A percentile compares a stretch with the other conserved stretches of the same genome.
Conservation (phyloP, 495 filamentous ascomycete species). For the Talaromyces thailandensis region DNA sequence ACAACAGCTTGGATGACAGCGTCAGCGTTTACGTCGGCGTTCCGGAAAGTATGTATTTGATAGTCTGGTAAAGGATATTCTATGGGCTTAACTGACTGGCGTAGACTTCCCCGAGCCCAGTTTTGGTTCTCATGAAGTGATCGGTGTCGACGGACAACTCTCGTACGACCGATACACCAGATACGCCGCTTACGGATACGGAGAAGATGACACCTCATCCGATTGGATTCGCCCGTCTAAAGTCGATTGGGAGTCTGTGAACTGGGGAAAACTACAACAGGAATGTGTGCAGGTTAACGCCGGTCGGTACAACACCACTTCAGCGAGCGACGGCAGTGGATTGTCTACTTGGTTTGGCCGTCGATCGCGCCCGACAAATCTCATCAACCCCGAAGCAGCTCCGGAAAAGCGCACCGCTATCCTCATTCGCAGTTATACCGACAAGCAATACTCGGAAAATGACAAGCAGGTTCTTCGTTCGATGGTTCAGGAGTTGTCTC, state of each 20-base stretch:
- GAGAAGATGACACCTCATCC: constrained; percentile 18
- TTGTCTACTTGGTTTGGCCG: neutral
- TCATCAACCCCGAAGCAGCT: neutral
- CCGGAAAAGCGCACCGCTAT: constrained; percentile 49
- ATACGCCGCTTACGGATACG: constrained; percentile 42
- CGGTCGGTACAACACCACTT: constrained; percentile 37
- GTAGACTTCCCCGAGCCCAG: constrained; percentile 27
- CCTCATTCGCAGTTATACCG: constrained; percentile 59
- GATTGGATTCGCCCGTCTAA: constrained; percentile 11
- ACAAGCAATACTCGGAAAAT: constrained; percentile 59
- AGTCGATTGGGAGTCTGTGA: constrained; percentile 56
- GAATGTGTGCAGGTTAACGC: constrained; percentile 54
- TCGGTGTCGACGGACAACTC: constrained; percentile 34
- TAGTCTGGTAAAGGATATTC: neutral
- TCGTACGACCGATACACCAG: constrained; percentile 48
- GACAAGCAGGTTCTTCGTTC: constrained; percentile 64
- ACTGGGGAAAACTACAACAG: constrained; percentile 63
- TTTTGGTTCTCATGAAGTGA: constrained; percentile 40
- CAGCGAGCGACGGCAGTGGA: neutral
- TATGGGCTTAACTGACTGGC: neutral
- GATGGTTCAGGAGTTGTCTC: constrained; percentile 61
- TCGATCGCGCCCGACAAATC: constrained; percentile 2
- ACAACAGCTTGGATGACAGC: constrained; percentile 35
- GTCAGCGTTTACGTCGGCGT: constrained; percentile 34
- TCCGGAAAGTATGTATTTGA: constrained; percentile 11